Conservation (phyloP, 768 basidiomycete species). For the Calocybe cyanea region DNA sequence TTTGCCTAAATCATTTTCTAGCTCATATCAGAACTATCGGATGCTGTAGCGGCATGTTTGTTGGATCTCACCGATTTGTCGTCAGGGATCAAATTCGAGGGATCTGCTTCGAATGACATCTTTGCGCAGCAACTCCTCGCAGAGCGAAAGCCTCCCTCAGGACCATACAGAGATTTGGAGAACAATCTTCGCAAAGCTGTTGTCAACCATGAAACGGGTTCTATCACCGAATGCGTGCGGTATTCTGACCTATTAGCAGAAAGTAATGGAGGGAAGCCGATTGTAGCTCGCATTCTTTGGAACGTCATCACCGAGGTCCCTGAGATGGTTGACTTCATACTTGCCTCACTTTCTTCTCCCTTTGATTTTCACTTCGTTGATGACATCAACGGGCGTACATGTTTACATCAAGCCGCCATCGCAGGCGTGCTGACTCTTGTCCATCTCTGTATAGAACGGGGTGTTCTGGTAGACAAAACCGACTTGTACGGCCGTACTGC, state of each 20-base stretch:
- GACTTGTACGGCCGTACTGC: conserved; percentile 93
- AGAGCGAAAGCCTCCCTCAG: conserved; percentile 57
- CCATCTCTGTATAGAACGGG: conserved; percentile 71
- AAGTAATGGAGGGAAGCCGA: conserved; percentile 55
- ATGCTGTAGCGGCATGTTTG: conserved; percentile 83
- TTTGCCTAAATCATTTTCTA: conserved; percentile 26
- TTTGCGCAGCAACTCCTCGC: conserved; percentile 67
- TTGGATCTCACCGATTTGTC: conserved; percentile 76
- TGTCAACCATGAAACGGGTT: conserved; percentile 50
- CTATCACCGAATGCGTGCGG: conserved; percentile 65
- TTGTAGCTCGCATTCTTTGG: conserved; percentile 93
- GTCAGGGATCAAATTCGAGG: conserved; percentile 74
- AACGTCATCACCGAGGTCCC: conserved; percentile 77
- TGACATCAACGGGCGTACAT: conserved; percentile 94
- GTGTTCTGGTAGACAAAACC: conserved; percentile 64
- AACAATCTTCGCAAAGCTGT: conserved; percentile 81
- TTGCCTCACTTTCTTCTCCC: conserved; percentile 58
- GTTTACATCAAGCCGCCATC: conserved; percentile 90
- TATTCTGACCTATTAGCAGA: conserved; percentile 66
- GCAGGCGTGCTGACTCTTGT: conserved; percentile 78
- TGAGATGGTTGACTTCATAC: conserved; percentile 70
- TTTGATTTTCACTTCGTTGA: conserved; percentile 93
- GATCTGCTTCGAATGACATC: conserved; percentile 70
- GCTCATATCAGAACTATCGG: conserved; percentile 93
- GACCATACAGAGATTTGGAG: conserved; percentile 85